phyloP scores from a whole-genome alignment of 305 asterid genomes.

The Fraxinus angustifolia region DNA sequence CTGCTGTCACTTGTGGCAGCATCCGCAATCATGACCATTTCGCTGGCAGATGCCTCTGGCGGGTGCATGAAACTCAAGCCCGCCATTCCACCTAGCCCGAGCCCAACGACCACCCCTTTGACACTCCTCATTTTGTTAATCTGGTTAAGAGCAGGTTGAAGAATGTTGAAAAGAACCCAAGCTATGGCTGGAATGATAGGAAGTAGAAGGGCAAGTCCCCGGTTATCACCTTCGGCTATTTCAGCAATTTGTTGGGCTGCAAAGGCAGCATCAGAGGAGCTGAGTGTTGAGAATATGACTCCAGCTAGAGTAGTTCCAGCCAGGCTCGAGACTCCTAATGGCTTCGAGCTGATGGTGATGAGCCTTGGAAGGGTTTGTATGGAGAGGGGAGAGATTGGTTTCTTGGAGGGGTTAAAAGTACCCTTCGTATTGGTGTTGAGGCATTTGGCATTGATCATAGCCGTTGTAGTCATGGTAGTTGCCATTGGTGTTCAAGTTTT shows the following conservation, averaged over 20 bases:
- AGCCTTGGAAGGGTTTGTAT: conserved; percentile 53
- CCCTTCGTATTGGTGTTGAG: conserved; percentile 15
- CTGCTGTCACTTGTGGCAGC: conserved; percentile 61
- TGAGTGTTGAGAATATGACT: conserved; percentile 71
- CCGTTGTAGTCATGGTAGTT: conserved; percentile 36
- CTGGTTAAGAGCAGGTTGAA: conserved; percentile 82
- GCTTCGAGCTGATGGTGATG: conserved; percentile 26
- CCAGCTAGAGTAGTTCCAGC: conserved; percentile 57
- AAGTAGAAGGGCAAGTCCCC: conserved; percentile 68
- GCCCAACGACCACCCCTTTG: conserved; percentile 57
- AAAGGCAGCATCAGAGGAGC: conserved; percentile 65
- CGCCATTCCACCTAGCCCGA: conserved; percentile 62
- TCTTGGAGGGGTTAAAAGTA: conserved; percentile 14
- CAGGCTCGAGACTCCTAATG: conserved; percentile 18
- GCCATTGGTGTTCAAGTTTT: conserved; percentile 22
- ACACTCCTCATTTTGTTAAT: conserved; percentile 65
- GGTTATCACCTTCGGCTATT: conserved; percentile 81
- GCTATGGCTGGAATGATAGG: conserved; percentile 68
- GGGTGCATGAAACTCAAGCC: conserved; percentile 45
- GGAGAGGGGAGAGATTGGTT: conserved; percentile 40
- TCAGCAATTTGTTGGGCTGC: conserved; percentile 88
- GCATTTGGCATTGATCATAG: conserved; percentile 32
- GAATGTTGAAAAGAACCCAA: conserved; percentile 84
- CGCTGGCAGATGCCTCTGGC: conserved; percentile 55
- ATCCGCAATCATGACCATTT: conserved; percentile 54